Evolutionary conservation across 306 rosid species (phyloP), one percentile per base, ranked within the genome.

Genomic region (Ormosia semicastrata): DNA sequence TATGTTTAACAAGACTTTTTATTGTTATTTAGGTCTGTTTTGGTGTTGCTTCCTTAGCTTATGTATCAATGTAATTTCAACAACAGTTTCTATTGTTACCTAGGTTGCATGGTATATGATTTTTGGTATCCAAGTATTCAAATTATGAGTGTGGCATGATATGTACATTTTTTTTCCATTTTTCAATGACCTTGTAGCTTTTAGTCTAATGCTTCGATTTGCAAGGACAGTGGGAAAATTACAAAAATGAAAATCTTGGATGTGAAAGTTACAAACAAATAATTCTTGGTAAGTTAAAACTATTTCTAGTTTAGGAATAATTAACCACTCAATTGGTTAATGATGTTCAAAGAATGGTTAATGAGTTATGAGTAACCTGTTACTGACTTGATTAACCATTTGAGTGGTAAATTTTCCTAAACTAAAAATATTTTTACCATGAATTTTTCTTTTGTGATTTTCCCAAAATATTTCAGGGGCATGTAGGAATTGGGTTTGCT

Each of bases 381-480:
- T 50, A 14, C 18, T 40, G 18, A 40, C 12, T 40, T 14, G 10
- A 40, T 41, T 39, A 14, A 40, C 57, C 8, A 15, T 39, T 53
- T 50, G 17, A 3, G 13, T 34, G 37, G 65, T 46, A 46, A 10
- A 49, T 13, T 12, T 66, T 65, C 64, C 30, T 49, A 18, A 34
- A 37, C 24, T 12, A 4, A 43, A 39, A 62, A 49, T 76, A 60
- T 41, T 74, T 44, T 70, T 44, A 36, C 59, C 76, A 37, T 15
- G 65, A 73, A 66, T 58, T 73, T 24, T 18, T 15, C 68, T 66
- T 67, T 66, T 30, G 18, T 64, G 66, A 43, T 14, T 68, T 85
- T 62, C 58, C 58, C 32, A 50, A 59, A 66, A 49, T 36, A 54
- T 41, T 60, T 24, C 43, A 52, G 41, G 46, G 34, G 37, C 50